Conservation (phyloP, 1,284 basidiomycete species). For the Sanghuangporus weigelae region DNA sequence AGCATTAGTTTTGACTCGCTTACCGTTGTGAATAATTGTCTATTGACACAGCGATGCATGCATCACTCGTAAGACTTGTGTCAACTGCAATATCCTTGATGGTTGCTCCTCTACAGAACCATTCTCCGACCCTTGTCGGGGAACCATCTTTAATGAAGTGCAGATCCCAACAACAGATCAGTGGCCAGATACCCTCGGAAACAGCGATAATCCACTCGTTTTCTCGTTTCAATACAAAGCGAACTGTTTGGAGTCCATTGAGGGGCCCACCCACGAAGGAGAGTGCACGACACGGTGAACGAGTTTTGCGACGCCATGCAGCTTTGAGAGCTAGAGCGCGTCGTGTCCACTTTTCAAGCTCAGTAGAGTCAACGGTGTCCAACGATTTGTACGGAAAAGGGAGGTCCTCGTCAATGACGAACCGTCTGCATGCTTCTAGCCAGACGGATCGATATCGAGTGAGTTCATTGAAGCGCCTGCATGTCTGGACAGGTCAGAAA, state of each 20-base stretch:
- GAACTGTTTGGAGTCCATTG: constrained; percentile 23
- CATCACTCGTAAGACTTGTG: constrained; percentile 36
- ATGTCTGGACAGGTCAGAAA: constrained; percentile 35
- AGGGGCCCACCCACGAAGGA: constrained; percentile 26
- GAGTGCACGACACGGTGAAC: constrained; percentile 19
- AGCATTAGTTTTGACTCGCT: constrained; percentile 21
- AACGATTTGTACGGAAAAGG: constrained; percentile 39
- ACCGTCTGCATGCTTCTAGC: constrained; percentile 41
- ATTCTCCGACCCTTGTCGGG: constrained; percentile 34
- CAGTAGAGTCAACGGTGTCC: constrained; percentile 28
- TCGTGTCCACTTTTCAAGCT: constrained; percentile 41
- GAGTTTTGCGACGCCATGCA: constrained; percentile 38
- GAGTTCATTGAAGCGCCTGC: constrained; percentile 37
- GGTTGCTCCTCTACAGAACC: constrained; percentile 44
- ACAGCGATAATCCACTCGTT: constrained; percentile 43
- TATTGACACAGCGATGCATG: constrained; percentile 43
- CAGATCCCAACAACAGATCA: constrained; percentile 48
- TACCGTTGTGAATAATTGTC: constrained; percentile 33
- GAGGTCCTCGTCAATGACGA: constrained; percentile 39
- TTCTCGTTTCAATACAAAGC: constrained; percentile 32
- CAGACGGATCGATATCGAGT: constrained; percentile 47
- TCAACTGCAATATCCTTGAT: constrained; percentile 45
- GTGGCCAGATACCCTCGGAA: constrained; percentile 54
- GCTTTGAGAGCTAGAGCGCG: constrained; percentile 38
- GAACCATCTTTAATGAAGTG: neutral